Conservation (phyloP, 352 stramenopile species). For the Aphanomyces euteiches region DNA sequence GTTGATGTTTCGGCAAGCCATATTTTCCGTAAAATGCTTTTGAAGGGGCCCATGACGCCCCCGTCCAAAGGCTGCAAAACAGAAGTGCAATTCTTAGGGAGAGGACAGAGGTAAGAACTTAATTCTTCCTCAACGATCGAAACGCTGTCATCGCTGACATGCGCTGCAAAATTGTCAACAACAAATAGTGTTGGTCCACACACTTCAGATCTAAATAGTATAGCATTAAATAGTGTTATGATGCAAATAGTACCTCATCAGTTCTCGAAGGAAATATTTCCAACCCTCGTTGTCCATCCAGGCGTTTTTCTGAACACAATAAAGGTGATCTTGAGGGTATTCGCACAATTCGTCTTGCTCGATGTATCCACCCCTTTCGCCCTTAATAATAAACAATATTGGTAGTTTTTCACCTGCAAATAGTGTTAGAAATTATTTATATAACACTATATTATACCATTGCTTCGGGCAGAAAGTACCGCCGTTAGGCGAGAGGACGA, state of each 20-base stretch:
- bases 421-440: too few relatives aligned
- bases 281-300: constrained; percentile 33
- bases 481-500: constrained; percentile 30
- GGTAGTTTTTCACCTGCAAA: too few relatives aligned
- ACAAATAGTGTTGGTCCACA: too few relatives aligned
- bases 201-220: too few relatives aligned
- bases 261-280: constrained; percentile 18
- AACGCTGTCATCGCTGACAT: constrained; percentile 20
- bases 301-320: constrained; percentile 26
- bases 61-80: constrained; percentile 28
- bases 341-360: too few relatives aligned
- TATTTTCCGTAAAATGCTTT: not conserved
- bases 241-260: constrained; percentile 19
- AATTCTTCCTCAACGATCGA: not conserved
- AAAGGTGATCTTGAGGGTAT: too few relatives aligned
- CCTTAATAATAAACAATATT: constrained; percentile 33
- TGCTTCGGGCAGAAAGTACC: constrained; percentile 26
- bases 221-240: too few relatives aligned
- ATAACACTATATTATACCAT: too few relatives aligned
- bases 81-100: constrained; percentile 26
- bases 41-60: constrained; percentile 30
- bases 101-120: not conserved
- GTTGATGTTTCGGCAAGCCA: too few relatives aligned
- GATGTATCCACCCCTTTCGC: constrained; percentile 20
- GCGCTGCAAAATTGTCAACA: constrained; percentile 35